Conservation (phyloP, 164 flowering plant genomes). For the Amborella trichopoda region DNA sequence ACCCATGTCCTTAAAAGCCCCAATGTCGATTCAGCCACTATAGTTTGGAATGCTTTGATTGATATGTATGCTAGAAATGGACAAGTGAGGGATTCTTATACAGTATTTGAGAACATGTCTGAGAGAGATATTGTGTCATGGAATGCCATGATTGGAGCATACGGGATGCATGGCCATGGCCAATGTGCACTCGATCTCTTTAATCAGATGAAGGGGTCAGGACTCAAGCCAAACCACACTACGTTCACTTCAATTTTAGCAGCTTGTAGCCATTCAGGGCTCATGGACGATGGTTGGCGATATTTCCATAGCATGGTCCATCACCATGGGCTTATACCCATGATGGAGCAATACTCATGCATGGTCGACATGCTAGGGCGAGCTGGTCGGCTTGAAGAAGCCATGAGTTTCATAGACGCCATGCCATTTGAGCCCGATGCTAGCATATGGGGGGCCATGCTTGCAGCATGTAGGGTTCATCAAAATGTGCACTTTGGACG, state of each 20-base stretch:
- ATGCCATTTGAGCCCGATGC: conserved; percentile 30
- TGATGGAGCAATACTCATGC: conserved; percentile 41
- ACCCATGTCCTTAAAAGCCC: conserved; percentile 21
- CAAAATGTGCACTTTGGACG: conserved; percentile 24
- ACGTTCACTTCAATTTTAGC: conserved; percentile 41
- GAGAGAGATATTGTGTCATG: conserved; percentile 37
- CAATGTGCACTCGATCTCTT: conserved; percentile 27
- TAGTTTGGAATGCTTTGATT: conserved; percentile 35
- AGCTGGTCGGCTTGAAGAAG: conserved; percentile 31
- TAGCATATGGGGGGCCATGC: conserved; percentile 41
- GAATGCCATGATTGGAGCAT: conserved; percentile 43
- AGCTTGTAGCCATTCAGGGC: conserved; percentile 60
- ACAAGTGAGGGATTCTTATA: conserved; percentile 19
- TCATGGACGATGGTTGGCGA: conserved; percentile 37
- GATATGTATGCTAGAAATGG: conserved; percentile 49
- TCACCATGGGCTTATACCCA: conserved; percentile 19
- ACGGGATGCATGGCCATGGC: conserved; percentile 37
- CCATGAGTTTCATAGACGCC: conserved; percentile 22
- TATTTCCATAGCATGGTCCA: conserved; percentile 23
- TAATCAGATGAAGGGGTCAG: conserved; percentile 24
- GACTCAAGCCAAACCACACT: conserved; percentile 23
- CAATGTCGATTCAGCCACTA: conserved; percentile 9
- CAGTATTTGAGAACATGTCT: conserved; percentile 23
- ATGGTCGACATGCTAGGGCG: conserved; percentile 44
- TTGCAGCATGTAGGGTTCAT: conserved; percentile 30